phyloP scores from a whole-genome alignment of 306 rosid genomes.

The Vigna hirtella region DNA sequence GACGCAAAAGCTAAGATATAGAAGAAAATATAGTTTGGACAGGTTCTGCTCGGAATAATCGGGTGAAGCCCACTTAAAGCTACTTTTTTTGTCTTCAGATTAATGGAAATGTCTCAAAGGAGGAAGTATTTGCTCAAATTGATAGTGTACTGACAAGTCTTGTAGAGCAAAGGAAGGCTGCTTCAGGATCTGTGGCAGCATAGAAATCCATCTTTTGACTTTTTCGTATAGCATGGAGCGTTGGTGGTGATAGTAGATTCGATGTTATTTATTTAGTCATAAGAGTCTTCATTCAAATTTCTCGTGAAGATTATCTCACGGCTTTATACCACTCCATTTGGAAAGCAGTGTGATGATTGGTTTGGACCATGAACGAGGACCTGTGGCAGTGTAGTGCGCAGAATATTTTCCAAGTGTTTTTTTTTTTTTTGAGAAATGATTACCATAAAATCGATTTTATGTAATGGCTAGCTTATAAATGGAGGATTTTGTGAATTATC shows the following conservation, averaged over 20 bases:
- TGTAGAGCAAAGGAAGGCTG: conserved; percentile 58
- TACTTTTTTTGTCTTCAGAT: conserved; percentile 52
- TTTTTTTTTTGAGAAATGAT: conserved; percentile 17
- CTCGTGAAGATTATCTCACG: conserved; percentile 29
- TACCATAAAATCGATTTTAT: conserved; percentile 7
- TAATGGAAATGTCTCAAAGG: conserved; percentile 65
- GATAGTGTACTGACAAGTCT: conserved; percentile 62
- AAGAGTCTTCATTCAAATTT: conserved; percentile 21
- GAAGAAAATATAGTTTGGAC: conserved; percentile 29
- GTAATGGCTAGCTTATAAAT: conserved; percentile 30
- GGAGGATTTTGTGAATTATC: conserved; percentile 32
- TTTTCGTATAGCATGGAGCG: conserved; percentile 29
- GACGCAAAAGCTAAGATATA: background rate
- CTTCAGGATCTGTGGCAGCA: conserved; percentile 62
- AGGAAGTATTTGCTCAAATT: conserved; percentile 75
- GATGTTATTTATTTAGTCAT: conserved; percentile 22
- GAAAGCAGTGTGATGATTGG: conserved; percentile 22
- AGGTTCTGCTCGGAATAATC: conserved; percentile 32
- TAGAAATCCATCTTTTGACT: conserved; percentile 44
- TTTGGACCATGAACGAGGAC: conserved; percentile 31
- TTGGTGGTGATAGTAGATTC: conserved; percentile 36
- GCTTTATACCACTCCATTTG: conserved; percentile 19
- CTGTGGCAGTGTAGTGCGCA: conserved; percentile 2
- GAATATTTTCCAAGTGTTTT: background rate
- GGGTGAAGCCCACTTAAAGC: conserved; percentile 16